Evolutionary conservation across 345 rosid genomes (phyloP).

Genomic region (Eucalyptus tenuipes): DNA sequence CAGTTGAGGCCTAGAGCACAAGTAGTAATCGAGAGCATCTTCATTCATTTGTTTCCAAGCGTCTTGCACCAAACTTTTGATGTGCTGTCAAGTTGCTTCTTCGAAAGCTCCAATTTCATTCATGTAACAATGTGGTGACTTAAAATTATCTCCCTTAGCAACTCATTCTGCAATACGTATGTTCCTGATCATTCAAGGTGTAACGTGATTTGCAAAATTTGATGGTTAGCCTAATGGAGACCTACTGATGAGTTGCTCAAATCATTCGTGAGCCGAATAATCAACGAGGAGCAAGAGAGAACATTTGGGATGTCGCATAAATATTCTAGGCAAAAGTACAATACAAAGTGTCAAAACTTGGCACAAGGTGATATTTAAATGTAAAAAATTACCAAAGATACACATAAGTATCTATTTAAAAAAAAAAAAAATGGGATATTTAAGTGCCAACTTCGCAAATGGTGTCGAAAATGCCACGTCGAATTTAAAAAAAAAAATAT

Average conservation of each 20-base stretch:
- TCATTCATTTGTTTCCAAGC: conserved; percentile 4
- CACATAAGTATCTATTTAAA: too few species aligned
- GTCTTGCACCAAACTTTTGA: neutral
- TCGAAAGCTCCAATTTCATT: neutral
- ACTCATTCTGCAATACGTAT: neutral
- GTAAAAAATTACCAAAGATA: fast-evolving
- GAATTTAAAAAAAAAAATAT: fast-evolving
- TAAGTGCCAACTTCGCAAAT: too few species aligned
- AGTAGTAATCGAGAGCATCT: neutral
- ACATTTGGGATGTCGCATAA: neutral
- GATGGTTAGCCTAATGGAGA: neutral
- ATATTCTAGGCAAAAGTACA: neutral
- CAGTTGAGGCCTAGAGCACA: neutral
- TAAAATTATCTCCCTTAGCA: conserved; percentile 3
- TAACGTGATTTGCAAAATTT: neutral
- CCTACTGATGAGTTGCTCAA: neutral
- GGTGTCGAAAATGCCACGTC: too few species aligned
- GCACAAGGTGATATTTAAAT: too few species aligned
- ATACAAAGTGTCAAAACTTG: too few species aligned
- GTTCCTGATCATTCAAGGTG: neutral
- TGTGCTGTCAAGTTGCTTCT: neutral
- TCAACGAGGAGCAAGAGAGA: neutral
- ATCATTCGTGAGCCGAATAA: neutral
- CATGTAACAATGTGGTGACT: neutral
- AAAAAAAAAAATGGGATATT: too few species aligned